Evolutionary conservation across 805 yeast species (phyloP).

Genomic region (Hermanozyma aechmeae): DNA sequence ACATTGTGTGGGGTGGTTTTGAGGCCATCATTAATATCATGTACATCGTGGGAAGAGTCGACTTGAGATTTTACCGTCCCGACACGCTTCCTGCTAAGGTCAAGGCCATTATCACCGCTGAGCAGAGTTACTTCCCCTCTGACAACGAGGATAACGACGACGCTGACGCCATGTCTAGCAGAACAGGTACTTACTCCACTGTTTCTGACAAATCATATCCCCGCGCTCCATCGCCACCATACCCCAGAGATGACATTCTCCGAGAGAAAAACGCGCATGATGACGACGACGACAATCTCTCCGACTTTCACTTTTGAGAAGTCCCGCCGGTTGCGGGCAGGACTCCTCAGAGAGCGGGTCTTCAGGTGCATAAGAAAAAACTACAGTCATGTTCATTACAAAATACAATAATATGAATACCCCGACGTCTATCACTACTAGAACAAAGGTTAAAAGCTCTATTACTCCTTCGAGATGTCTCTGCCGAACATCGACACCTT

Average conservation of each 20-base stretch:
- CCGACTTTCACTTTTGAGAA: conserved; percentile 11
- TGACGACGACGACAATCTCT: conserved; percentile 7
- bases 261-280: conserved; percentile 7
- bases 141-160: conserved; percentile 17
- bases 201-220: conserved; percentile 5
- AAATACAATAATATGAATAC: too few species aligned
- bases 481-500: conserved; percentile 86
- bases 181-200: conserved; percentile 2
- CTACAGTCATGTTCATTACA: too few species aligned
- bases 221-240: conserved; percentile 7
- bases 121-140: conserved; percentile 26
- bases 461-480: conserved; percentile 79
- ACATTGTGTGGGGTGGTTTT: conserved; percentile 58
- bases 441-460: too few species aligned
- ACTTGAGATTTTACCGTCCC: conserved; percentile 73
- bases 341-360: too few species aligned
- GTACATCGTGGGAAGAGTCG: conserved; percentile 58
- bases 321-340: too few species aligned
- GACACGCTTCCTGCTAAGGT: conserved; percentile 39
- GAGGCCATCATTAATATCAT: conserved; percentile 50
- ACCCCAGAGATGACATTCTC: conserved; percentile 8
- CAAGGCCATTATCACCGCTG: conserved; percentile 32
- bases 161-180: conserved; percentile 1
- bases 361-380: too few species aligned
- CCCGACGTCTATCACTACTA: too few species aligned